Conservation (phyloP, 83 land plant species). For the Diphasiastrum complanatum region DNA sequence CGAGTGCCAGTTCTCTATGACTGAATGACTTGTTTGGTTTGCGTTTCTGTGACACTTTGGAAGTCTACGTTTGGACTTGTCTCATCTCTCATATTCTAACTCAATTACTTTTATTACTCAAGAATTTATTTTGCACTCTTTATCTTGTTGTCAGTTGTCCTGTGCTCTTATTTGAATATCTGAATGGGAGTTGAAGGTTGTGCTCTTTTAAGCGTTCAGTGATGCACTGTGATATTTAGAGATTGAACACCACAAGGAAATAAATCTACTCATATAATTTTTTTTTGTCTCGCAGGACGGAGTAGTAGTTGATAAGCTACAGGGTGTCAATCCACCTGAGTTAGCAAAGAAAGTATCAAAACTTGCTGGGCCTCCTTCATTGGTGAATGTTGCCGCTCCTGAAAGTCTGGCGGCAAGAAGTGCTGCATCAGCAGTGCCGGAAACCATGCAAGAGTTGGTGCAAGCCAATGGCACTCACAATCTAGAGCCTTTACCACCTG, state of each 20-base stretch:
- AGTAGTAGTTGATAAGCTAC: constrained; percentile 56
- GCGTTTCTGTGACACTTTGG: too few relatives aligned
- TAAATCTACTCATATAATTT: not conserved
- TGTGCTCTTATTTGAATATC: too few relatives aligned
- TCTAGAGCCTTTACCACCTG: constrained; percentile 25
- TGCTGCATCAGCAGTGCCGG: constrained; percentile 50
- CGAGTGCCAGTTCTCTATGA: too few relatives aligned
- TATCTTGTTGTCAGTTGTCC: too few relatives aligned
- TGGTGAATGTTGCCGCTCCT: constrained; percentile 48
- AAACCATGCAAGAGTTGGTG: constrained; percentile 34
- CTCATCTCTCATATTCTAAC: too few relatives aligned
- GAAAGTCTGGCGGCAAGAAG: constrained; percentile 73
- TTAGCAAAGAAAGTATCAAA: constrained; percentile 80
- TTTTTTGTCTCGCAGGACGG: constrained; percentile 15
- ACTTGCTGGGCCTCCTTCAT: constrained; percentile 43
- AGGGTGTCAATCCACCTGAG: constrained; percentile 86
- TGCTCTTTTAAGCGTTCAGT: too few relatives aligned
- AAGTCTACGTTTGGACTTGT: too few relatives aligned
- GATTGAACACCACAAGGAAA: constrained; percentile 39
- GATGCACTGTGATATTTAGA: constrained; percentile 23
- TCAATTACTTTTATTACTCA: too few relatives aligned
- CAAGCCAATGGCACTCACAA: constrained; percentile 6
- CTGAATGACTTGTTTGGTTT: too few relatives aligned
- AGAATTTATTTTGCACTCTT: too few relatives aligned
- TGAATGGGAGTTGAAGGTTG: too few relatives aligned